Evolutionary conservation across 495 filamentous ascomycete species (phyloP).

Genomic region (Hypoxylon perforatum): DNA sequence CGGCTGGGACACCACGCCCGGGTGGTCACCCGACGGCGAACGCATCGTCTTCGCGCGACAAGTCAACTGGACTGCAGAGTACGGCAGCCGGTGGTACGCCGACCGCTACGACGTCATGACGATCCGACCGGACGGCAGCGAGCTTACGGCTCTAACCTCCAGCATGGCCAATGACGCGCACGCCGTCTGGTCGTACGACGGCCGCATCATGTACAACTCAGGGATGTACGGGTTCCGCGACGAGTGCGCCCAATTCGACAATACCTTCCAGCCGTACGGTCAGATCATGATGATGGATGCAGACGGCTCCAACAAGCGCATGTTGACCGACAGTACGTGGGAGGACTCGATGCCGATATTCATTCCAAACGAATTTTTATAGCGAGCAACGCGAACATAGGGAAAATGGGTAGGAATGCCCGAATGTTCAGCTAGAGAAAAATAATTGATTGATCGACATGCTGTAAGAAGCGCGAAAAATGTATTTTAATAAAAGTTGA

Average conservation of each 20-base stretch:
- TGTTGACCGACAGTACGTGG: conserved; percentile 39
- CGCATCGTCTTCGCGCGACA: conserved; percentile 35
- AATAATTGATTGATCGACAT: no score
- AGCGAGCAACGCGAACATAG: no score
- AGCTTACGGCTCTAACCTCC: conserved; percentile 47
- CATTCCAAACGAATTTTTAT: background rate
- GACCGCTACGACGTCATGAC: conserved; percentile 51
- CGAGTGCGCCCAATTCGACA: conserved; percentile 24
- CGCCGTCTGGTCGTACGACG: conserved; percentile 50
- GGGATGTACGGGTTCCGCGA: conserved; percentile 36
- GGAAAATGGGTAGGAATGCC: no score
- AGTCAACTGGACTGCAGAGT: conserved; percentile 3
- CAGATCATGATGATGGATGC: conserved; percentile 40
- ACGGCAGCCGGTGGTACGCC: background rate
- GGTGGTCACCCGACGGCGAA: conserved; percentile 32
- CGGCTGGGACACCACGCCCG: conserved; percentile 27
- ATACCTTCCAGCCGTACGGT: conserved; percentile 37
- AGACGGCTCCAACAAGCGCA: conserved; percentile 32
- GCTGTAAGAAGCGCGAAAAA: no score
- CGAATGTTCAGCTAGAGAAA: no score
- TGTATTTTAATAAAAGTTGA: no score
- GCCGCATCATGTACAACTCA: conserved; percentile 32
- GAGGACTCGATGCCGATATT: conserved; percentile 42
- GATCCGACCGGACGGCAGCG: conserved; percentile 51
- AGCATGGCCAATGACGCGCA: conserved; percentile 56